Percentiles rank a stretch among this genome's conserved stretches.
phyloP scores from a whole-genome alignment of 2,329 filamentous ascomycete species.

The Phialemoniopsis sp. region DNA sequence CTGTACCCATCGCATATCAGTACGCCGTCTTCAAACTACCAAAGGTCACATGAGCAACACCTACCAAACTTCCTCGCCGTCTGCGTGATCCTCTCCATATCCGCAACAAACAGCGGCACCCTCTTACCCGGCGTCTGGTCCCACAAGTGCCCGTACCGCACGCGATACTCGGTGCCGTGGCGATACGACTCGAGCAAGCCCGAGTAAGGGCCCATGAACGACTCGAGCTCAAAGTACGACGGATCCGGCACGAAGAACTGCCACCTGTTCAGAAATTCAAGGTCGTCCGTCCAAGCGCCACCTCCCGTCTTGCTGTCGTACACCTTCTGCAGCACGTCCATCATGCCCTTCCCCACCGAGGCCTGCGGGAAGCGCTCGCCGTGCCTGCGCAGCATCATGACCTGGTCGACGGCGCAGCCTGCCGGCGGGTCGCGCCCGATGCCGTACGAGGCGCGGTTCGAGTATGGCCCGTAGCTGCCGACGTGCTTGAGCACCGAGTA shows the following conservation, averaged over 20 bases:
- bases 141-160: slow-evolving; percentile 11
- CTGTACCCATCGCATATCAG: too few relatives aligned
- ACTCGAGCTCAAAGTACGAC: slow-evolving; percentile 7
- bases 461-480: slow-evolving; percentile 9
- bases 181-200: slow-evolving; percentile 9
- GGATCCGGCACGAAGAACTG: slow-evolving; percentile 5
- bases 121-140: slow-evolving; percentile 6
- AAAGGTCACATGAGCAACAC: too few relatives aligned
- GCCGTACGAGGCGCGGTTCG: slow-evolving; percentile 8
- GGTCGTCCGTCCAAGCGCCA: background rate
- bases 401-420: too few relatives aligned
- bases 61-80: too few relatives aligned
- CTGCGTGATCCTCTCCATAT: too few relatives aligned
- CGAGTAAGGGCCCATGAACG: slow-evolving; percentile 7
- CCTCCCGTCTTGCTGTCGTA: slow-evolving; percentile 1
- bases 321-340: slow-evolving; percentile 4
- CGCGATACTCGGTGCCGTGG: slow-evolving; percentile 9
- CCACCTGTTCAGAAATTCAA: slow-evolving; percentile 9
- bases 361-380: too few relatives aligned
- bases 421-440: too few relatives aligned
- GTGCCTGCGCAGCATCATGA: too few relatives aligned
- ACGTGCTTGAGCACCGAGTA: slow-evolving; percentile 9
- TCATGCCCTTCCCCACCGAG: background rate
- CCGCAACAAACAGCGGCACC: slow-evolving; percentile 7
- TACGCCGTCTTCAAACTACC: too few relatives aligned